Evolutionary conservation across 352 stramenopile genomes (phyloP).

Genomic region (Pseudoperonospora humuli): DNA sequence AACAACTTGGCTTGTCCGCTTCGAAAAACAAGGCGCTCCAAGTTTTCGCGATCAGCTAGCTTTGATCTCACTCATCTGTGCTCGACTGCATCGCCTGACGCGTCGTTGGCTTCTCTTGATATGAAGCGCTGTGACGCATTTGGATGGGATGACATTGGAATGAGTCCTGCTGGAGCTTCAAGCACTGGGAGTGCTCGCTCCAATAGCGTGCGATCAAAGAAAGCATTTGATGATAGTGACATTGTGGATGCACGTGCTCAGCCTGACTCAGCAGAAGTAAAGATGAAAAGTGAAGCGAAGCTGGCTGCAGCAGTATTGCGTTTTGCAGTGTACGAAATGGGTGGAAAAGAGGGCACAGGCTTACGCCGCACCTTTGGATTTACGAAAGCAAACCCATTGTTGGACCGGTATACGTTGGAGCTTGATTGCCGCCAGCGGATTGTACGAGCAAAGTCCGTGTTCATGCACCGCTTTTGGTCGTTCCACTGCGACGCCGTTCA

Average conservation of each 20-base stretch:
- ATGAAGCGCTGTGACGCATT: slow-evolving; percentile 26
- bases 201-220: slow-evolving; percentile 30
- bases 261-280: slow-evolving; percentile 19
- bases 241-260: slow-evolving; percentile 51
- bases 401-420: slow-evolving; percentile 75
- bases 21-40: slow-evolving; percentile 32
- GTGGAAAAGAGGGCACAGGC: slow-evolving; percentile 45
- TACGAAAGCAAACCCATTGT: slow-evolving; percentile 53
- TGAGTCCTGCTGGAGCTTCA: slow-evolving; percentile 4
- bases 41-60: slow-evolving; percentile 62
- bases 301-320: slow-evolving; percentile 57
- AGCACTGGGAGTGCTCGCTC: slow-evolving; percentile 16
- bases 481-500: slow-evolving; percentile 69
- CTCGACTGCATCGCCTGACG: slow-evolving; percentile 14
- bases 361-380: slow-evolving; percentile 58
- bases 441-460: slow-evolving; percentile 72
- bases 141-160: slow-evolving; percentile 10
- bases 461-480: slow-evolving; percentile 75
- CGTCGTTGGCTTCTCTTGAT: slow-evolving; percentile 13
- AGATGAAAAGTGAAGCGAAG: slow-evolving; percentile 28
- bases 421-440: slow-evolving; percentile 64
- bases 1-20: neutral
- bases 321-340: slow-evolving; percentile 71
- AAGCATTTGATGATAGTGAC: slow-evolving; percentile 78
- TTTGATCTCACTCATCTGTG: slow-evolving; percentile 63